A percentile compares a stretch with the other conserved stretches of the same genome.
phyloP scores from a whole-genome alignment of 257 asterid species.

The Solanum clarkiae region DNA sequence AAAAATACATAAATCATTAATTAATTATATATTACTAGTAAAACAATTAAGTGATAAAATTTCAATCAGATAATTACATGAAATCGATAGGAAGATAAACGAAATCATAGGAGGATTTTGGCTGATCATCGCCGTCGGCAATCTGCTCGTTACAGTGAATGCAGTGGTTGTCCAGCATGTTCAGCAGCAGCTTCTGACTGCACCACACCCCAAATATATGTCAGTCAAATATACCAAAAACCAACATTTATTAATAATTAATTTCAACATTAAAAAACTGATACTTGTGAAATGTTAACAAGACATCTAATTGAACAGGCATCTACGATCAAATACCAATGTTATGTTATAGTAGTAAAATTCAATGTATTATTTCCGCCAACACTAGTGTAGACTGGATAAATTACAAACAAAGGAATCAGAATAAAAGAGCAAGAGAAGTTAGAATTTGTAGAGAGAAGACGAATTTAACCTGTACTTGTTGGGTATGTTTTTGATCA shows the following conservation, averaged over 20 bases:
- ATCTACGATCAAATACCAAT: not conserved
- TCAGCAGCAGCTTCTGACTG: conserved; percentile 92
- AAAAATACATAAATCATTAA: not conserved
- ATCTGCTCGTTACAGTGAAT: conserved; percentile 93
- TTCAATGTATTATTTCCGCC: not conserved
- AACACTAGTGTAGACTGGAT: not conserved
- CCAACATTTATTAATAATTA: not conserved
- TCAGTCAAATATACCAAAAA: conserved; percentile 1
- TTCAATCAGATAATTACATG: conserved; percentile 22
- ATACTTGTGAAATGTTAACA: not conserved
- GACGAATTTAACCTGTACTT: conserved; percentile 63
- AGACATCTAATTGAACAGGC: not conserved
- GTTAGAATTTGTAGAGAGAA: not conserved
- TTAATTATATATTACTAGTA: not conserved
- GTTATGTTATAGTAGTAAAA: not conserved
- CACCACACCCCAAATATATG: conserved; percentile 5
- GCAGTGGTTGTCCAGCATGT: conserved; percentile 99
- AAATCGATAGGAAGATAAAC: conserved; percentile 96
- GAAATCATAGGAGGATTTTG: conserved; percentile 84
- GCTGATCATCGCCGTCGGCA: conserved; percentile 51
- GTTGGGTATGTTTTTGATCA: conserved; percentile 98
- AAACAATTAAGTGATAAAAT: not conserved
- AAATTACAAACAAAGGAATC: not conserved
- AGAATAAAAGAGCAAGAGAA: not conserved
- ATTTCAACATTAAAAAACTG: not conserved